Conservation (phyloP, 768 basidiomycete genomes). For the Rhizopogon vesiculosus region DNA sequence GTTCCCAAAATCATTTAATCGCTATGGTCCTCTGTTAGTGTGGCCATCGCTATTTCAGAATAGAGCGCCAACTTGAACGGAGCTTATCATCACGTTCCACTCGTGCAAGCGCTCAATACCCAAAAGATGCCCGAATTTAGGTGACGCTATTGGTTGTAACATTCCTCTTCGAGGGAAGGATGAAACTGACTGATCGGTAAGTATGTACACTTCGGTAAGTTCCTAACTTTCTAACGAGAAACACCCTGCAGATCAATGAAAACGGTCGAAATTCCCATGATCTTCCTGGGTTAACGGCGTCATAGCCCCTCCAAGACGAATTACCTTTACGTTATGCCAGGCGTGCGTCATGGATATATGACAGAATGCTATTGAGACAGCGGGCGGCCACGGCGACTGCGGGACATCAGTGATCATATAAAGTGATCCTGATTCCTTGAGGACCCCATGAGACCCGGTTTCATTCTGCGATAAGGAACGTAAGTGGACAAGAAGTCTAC, state of each 20-base stretch:
- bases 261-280: slow-evolving; percentile 40
- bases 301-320: slow-evolving; percentile 40
- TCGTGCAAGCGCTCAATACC: slow-evolving; percentile 30
- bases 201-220: slow-evolving; percentile 13
- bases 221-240: slow-evolving; percentile 10
- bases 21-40: slow-evolving; percentile 12
- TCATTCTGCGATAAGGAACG: slow-evolving; percentile 9
- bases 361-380: slow-evolving; percentile 15
- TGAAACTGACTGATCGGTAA: slow-evolving; percentile 23
- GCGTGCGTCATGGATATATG: slow-evolving; percentile 22
- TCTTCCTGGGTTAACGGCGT: slow-evolving; percentile 47
- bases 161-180: slow-evolving; percentile 15
- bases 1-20: not conserved
- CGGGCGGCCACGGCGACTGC: too few species aligned
- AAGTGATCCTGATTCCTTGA: slow-evolving; percentile 19
- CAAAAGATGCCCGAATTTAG: slow-evolving; percentile 15
- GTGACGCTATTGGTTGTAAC: slow-evolving; percentile 41
- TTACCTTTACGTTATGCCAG: slow-evolving; percentile 43
- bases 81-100: slow-evolving; percentile 34
- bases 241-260: slow-evolving; percentile 11
- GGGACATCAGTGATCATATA: slow-evolving; percentile 30
- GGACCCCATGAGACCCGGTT: not conserved
- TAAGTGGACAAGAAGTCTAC: slow-evolving; percentile 16
- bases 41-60: not conserved
- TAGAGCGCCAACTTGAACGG: slow-evolving; percentile 25